phyloP scores from a whole-genome alignment of 768 basidiomycete species.

The Leccinum longicurvipes region DNA sequence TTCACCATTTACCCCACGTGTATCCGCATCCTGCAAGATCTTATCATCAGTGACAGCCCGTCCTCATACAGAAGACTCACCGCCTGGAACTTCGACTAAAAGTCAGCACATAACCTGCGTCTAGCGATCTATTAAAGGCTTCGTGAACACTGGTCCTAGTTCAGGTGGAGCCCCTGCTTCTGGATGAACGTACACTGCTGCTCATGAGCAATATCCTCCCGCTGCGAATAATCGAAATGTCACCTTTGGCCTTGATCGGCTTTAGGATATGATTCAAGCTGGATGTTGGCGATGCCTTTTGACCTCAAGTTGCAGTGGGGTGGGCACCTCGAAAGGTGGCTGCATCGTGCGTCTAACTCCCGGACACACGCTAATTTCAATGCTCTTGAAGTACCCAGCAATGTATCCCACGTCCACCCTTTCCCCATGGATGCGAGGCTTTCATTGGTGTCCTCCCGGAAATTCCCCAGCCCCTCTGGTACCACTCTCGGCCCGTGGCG shows the following conservation, averaged over 20 bases:
- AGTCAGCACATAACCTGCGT: background rate
- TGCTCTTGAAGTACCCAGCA: background rate
- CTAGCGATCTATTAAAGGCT: background rate
- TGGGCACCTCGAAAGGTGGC: background rate
- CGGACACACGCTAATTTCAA: background rate
- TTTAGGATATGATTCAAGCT: too few species aligned
- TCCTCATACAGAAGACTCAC: background rate
- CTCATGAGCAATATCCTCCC: background rate
- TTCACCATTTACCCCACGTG: background rate
- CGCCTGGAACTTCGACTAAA: background rate
- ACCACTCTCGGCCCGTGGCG: background rate
- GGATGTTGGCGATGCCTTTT: background rate
- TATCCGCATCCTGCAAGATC: background rate
- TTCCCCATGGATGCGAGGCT: background rate
- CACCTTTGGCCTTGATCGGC: background rate
- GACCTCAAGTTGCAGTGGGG: background rate
- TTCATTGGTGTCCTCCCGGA: background rate
- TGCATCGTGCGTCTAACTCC: background rate
- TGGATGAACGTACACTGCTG: background rate
- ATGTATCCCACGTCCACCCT: background rate
- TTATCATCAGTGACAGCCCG: background rate
- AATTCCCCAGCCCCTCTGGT: background rate
- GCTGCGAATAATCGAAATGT: background rate
- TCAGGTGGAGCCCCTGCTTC: background rate
- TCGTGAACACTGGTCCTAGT: background rate